Evolutionary conservation across 768 basidiomycete species (phyloP).

Genomic region (Dacryopinax primogenitus): DNA sequence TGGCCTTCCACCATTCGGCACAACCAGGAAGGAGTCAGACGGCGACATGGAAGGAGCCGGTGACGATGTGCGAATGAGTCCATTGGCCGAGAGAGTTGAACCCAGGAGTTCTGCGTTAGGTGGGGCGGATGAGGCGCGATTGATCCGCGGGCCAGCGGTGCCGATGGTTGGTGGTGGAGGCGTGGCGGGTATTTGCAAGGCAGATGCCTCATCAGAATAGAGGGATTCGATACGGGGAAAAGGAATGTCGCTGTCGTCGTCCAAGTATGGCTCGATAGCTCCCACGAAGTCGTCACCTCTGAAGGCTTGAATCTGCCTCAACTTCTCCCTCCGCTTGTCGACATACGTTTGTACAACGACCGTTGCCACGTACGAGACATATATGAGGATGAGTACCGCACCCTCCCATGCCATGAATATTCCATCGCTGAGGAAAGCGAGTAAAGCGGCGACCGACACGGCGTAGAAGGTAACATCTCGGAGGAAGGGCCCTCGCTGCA

Average conservation of each 20-base stretch:
- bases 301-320: not conserved
- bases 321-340: slow-evolving; percentile 41
- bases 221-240: not conserved
- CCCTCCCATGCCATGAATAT: slow-evolving; percentile 63
- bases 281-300: slow-evolving; percentile 30
- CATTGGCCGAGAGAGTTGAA: not conserved
- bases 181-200: not conserved
- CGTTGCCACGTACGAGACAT: slow-evolving; percentile 58
- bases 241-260: slow-evolving; percentile 44
- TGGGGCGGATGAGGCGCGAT: not conserved
- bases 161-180: not conserved
- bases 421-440: slow-evolving; percentile 67
- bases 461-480: slow-evolving; percentile 94
- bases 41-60: not conserved
- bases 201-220: not conserved
- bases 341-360: slow-evolving; percentile 74
- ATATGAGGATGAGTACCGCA: slow-evolving; percentile 52
- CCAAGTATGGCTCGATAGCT: slow-evolving; percentile 48
- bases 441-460: slow-evolving; percentile 59
- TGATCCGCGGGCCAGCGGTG: not conserved
- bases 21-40: not conserved
- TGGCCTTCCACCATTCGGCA: slow-evolving; percentile 4
- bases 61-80: not conserved
- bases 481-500: slow-evolving; percentile 65
- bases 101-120: not conserved